These are phyloP conservation scores for Ceratobasidium sp. DNA, from an alignment of 1,284 basidiomycete genomes.

Conservation along the genomic window DNA sequence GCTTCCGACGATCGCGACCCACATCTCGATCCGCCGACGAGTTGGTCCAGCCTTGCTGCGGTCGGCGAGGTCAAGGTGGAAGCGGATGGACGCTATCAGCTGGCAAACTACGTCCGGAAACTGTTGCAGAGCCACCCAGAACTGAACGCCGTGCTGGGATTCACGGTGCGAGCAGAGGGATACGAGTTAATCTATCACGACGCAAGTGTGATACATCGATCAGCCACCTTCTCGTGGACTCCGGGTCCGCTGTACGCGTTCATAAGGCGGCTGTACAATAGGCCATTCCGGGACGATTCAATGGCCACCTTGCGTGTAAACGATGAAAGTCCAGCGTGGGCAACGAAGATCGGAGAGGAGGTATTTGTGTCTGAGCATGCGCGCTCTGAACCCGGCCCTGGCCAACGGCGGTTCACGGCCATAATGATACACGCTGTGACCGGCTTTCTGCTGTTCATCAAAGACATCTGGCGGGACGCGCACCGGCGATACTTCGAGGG, in stretches of 20 bases:
- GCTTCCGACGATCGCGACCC: too few relatives aligned
- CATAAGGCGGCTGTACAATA: not conserved
- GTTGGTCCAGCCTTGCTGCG: not conserved
- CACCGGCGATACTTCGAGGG: not conserved
- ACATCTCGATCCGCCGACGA: too few relatives aligned
- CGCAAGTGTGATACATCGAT: not conserved
- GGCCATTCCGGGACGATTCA: not conserved
- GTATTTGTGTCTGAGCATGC: not conserved
- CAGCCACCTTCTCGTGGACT: not conserved
- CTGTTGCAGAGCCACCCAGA: not conserved
- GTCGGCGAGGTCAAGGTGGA: not conserved
- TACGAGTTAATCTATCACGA: not conserved
- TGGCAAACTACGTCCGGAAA: not conserved
- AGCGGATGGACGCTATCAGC: not conserved
- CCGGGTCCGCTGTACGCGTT: not conserved
- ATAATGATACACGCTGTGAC: too few relatives aligned
- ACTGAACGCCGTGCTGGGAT: not conserved
- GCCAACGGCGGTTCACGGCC: not conserved
- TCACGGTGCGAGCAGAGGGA: not conserved
- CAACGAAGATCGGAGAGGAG: too few relatives aligned
- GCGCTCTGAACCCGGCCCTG: not conserved
- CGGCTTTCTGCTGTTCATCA: not conserved
- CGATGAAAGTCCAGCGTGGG: too few relatives aligned
- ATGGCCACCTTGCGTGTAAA: not conserved
- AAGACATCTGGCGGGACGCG: constrained; percentile 17